These are phyloP conservation scores for Carex sylvatica DNA, from an alignment of 202 grass and related monocot genomes.

Conservation along the genomic window DNA sequence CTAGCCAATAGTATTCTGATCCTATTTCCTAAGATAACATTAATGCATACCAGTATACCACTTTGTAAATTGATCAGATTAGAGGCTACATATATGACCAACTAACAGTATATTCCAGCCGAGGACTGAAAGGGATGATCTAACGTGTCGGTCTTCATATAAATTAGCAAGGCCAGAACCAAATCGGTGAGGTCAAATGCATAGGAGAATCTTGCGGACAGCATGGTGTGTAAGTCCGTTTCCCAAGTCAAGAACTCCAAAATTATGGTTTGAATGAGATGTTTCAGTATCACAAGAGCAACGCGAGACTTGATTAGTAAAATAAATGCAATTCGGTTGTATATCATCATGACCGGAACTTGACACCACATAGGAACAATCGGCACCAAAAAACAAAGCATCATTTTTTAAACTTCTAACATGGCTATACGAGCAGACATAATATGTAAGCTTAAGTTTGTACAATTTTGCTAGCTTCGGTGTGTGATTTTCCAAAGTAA, in stretches of 20 bases:
- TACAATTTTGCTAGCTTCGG: background rate
- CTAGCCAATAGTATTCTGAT: too few species aligned
- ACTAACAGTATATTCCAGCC: too few species aligned
- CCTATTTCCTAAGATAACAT: too few species aligned
- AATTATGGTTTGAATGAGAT: background rate
- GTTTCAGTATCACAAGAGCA: background rate
- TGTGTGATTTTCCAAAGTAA: background rate
- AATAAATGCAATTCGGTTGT: constrained; percentile 4
- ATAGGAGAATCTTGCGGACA: background rate
- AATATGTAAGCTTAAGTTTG: background rate
- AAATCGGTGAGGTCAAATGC: background rate
- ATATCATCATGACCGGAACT: background rate
- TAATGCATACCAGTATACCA: too few species aligned
- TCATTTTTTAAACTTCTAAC: background rate
- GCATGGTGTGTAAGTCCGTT: background rate
- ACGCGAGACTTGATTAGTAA: background rate
- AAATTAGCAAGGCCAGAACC: constrained; percentile 7
- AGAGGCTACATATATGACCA: too few species aligned
- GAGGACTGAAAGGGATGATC: background rate
- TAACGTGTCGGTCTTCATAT: background rate
- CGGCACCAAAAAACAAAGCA: background rate
- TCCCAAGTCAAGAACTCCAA: background rate
- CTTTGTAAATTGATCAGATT: too few species aligned
- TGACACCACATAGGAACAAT: background rate
- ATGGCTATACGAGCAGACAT: background rate